These are phyloP conservation scores for Jimgerdemannia lactiflua DNA, from an alignment of 192 early-diverging fungal genomes.

Conservation along the genomic window DNA sequence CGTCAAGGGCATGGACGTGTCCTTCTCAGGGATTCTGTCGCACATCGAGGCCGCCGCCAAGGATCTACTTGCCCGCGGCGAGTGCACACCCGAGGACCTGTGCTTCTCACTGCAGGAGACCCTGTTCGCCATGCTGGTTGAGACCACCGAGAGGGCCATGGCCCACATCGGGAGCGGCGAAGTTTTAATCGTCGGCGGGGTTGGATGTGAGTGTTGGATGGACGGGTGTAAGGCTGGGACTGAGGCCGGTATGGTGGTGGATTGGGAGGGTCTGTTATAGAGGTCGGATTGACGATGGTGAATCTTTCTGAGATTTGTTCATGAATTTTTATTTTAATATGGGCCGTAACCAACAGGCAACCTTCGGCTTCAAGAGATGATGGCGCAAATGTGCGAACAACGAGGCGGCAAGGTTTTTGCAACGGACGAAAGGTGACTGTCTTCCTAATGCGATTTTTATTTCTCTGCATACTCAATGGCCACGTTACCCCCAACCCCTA, in stretches of 20 bases:
- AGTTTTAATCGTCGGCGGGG: constrained; percentile 95
- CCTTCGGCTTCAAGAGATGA: constrained; percentile 94
- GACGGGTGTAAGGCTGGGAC: no score
- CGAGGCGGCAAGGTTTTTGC: constrained; percentile 88
- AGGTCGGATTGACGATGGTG: no score
- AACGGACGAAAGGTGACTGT: constrained; percentile 87
- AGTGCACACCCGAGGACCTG: constrained; percentile 80
- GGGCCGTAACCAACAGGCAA: constrained; percentile 67
- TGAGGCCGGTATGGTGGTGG: no score
- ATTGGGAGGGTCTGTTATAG: no score
- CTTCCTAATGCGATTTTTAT: constrained; percentile 7
- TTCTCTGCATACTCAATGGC: no score
- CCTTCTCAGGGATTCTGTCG: constrained; percentile 94
- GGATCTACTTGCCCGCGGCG: constrained; percentile 46
- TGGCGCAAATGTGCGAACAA: constrained; percentile 91
- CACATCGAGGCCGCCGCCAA: constrained; percentile 77
- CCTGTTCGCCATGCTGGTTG: constrained; percentile 99
- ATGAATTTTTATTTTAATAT: no score
- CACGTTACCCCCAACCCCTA: no score
- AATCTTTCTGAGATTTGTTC: not conserved
- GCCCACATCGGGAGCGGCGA: constrained; percentile 91
- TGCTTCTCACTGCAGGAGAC: constrained; percentile 98
- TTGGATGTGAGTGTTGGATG: constrained; percentile 74
- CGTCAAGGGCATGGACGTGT: constrained; percentile 99
- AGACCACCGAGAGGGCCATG: constrained; percentile 98